Percentiles rank a stretch among this genome's conserved stretches.
Conservation (phyloP, 2,329 filamentous ascomycete species). For the Paracamarosporium sp. region DNA sequence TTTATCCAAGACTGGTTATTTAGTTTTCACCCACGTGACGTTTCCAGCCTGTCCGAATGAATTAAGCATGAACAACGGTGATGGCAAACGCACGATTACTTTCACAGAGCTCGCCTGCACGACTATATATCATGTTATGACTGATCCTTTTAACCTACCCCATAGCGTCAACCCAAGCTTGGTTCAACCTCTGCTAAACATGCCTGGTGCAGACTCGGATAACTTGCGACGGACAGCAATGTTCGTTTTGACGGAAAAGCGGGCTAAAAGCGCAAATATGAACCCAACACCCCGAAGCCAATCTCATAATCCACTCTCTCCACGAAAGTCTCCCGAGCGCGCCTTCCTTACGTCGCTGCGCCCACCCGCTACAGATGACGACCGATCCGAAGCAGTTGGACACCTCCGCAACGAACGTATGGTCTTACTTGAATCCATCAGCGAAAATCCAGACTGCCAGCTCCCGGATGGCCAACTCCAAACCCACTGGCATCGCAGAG, state of each 20-base stretch:
- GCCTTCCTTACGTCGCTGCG: not conserved
- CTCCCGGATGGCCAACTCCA: not conserved
- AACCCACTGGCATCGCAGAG: not conserved
- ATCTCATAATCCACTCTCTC: not conserved
- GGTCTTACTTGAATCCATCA: not conserved
- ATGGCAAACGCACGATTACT: no score
- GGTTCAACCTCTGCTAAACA: not conserved
- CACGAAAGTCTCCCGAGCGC: not conserved
- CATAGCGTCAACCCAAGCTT: not conserved
- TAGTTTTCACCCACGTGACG: no score
- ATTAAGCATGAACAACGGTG: no score
- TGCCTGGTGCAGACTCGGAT: not conserved
- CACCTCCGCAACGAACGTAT: not conserved
- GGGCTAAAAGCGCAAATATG: no score
- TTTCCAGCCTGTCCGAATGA: no score
- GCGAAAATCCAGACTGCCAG: not conserved
- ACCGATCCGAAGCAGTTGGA: not conserved
- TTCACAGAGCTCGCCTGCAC: no score
- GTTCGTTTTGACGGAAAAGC: no score
- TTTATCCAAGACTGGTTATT: no score
- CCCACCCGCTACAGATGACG: not conserved
- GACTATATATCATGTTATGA: no score
- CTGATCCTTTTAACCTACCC: not conserved
- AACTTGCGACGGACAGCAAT: no score
- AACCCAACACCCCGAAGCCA: no score